Percentiles rank a stretch among this genome's conserved stretches.
phyloP scores from a whole-genome alignment of 305 asterid genomes.

The Fraxinus greggii region DNA sequence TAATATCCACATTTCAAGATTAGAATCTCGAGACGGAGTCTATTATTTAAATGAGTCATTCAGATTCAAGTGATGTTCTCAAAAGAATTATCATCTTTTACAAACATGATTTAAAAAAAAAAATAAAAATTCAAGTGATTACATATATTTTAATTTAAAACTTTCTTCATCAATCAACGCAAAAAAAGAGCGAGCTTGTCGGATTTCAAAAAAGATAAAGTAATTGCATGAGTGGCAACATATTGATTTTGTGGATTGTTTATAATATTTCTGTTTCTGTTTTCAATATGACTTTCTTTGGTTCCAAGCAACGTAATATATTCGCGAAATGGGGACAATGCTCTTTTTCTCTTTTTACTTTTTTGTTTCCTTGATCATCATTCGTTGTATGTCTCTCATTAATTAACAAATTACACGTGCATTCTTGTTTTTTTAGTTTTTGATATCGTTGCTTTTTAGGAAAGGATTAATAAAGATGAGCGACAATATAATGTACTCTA shows the following conservation, averaged over 20 bases:
- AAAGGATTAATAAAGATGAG: not conserved
- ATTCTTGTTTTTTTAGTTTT: not conserved
- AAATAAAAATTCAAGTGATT: not conserved
- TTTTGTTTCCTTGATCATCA: constrained; percentile 1
- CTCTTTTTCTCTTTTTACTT: not conserved
- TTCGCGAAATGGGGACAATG: not conserved
- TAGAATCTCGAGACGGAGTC: not conserved
- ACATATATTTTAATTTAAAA: not conserved
- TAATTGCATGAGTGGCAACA: not conserved
- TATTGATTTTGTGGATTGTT: not conserved
- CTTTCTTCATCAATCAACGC: not conserved
- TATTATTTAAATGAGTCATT: not conserved
- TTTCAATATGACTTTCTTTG: not conserved
- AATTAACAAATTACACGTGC: not conserved
- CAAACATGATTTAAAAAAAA: not conserved
- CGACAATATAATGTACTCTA: not conserved
- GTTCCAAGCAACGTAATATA: not conserved
- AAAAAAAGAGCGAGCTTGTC: not conserved
- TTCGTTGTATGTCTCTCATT: not conserved
- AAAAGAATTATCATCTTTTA: not conserved
- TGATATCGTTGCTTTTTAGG: not conserved
- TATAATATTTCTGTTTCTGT: not conserved
- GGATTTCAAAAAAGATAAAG: not conserved
- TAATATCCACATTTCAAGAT: not conserved
- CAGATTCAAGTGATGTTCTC: not conserved